Evolutionary conservation across 805 yeast genomes (phyloP).

Genomic region (Ogataea zsoltii): DNA sequence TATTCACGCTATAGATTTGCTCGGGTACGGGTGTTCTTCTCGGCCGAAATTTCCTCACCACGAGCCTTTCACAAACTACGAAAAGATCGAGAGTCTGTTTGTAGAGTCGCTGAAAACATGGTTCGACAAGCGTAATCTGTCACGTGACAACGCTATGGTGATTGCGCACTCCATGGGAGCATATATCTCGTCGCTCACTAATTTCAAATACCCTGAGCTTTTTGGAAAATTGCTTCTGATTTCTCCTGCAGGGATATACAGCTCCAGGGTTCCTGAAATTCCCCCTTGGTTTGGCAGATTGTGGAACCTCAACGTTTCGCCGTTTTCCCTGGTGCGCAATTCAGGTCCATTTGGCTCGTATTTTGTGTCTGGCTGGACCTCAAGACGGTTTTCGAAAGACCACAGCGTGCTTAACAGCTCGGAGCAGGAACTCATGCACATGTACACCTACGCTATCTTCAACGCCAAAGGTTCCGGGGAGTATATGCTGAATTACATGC

Average conservation of each 20-base stretch:
- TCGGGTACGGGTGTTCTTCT: conserved; percentile 90
- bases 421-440: conserved; percentile 61
- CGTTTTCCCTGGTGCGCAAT: conserved; percentile 75
- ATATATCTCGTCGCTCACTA: conserved; percentile 69
- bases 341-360: conserved; percentile 83
- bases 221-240: conserved; percentile 73
- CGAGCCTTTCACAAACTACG: conserved; percentile 39
- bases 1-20: conserved; percentile 81
- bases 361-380: conserved; percentile 87
- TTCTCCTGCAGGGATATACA: conserved; percentile 85
- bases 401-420: conserved; percentile 35
- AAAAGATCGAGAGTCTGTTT: conserved; percentile 61
- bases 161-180: conserved; percentile 96
- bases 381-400: conserved; percentile 67
- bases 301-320: conserved; percentile 81
- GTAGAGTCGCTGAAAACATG: conserved; percentile 65
- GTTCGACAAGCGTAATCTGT: conserved; percentile 46
- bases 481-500: conserved; percentile 77
- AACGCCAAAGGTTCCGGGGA: conserved; percentile 91
- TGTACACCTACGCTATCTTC: conserved; percentile 81
- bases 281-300: conserved; percentile 78
- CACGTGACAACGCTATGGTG: conserved; percentile 48
- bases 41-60: conserved; percentile 64
- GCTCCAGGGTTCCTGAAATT: conserved; percentile 46
- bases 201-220: conserved; percentile 57